Evolutionary conservation across 179 eudicot species (phyloP).

Genomic region (Gypsophila paniculata): DNA sequence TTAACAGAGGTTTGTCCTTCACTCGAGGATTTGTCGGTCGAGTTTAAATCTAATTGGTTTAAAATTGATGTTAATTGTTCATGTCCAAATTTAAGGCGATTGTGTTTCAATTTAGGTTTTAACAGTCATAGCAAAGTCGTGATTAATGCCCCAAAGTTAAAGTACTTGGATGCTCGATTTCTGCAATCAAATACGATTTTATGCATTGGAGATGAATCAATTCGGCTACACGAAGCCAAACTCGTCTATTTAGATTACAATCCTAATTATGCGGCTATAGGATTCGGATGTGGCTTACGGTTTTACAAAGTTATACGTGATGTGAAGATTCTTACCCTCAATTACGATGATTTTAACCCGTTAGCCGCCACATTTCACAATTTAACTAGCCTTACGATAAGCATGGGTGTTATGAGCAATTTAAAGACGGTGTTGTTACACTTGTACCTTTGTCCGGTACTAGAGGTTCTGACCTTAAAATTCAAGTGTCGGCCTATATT

Average conservation of each 20-base stretch:
- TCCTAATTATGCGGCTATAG: no score
- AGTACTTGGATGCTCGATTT: neutral
- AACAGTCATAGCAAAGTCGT: neutral
- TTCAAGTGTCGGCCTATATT: neutral
- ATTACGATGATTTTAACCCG: neutral
- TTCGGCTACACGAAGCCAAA: neutral
- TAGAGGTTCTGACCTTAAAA: neutral
- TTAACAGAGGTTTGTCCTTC: no score
- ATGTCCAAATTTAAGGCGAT: neutral
- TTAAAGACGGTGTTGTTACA: neutral
- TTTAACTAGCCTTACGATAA: slow-evolving; percentile 1
- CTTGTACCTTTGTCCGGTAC: neutral
- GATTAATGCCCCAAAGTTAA: neutral
- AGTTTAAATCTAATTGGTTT: neutral
- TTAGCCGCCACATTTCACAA: neutral
- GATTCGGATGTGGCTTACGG: no score
- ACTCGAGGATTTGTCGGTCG: no score
- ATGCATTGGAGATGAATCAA: neutral
- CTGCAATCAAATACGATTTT: neutral
- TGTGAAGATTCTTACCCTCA: neutral
- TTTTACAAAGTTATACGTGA: neutral
- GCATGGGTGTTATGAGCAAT: neutral
- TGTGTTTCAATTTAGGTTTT: neutral
- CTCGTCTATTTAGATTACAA: neutral
- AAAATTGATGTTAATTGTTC: neutral